Base-by-base conservation (phyloP, 2,329 filamentous ascomycete genomes). In the Elsinoe batatas region DNA sequence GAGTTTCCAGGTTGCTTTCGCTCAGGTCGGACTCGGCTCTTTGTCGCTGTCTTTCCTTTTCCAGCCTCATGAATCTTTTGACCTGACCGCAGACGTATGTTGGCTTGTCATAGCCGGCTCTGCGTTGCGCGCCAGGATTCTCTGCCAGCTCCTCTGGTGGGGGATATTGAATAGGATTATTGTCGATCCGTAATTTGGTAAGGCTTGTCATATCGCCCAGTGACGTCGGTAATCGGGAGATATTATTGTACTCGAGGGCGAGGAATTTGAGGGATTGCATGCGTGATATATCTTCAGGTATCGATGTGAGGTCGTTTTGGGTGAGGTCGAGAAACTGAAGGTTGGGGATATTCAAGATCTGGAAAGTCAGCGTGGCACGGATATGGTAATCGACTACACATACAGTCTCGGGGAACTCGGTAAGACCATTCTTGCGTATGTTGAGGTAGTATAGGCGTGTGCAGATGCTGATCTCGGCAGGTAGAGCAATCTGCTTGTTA, bases 241-340 rank as follows among this genome's bases (percentile, higher is more conserved):
- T 88, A 58, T 85, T 82, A 68, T 96, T 96, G 66, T 87, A 88
- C 62, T 88, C 86, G 35, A 96, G 80, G 1, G 90, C 91, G 55
- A 97, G 76, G 13, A 96, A 91, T 66, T 95, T 94, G 60, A 97
- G 75, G 1, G 88, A 95, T 4, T 84, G 84, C 64, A 97, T 76
- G 65, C 84, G 88, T 58, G 80, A 81, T 59, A 96, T 87, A 54
- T 91, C 86, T 46, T 84, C 81, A 0, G 91, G 90, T 1, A 97
- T 78, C 8, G 80, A 75, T 47, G 80, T 81, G 59, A 97, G 83
- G 68, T 86, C 88, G 68, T 97, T 97, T 63, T 88, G 82, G 68
- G 90, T 91, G 55, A 97, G 79, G 71, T 97, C 91, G 59, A 97
- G 80, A 58, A 96, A 95, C 71, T 97, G 91, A 56, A 97, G 80